A percentile compares a stretch with the other conserved stretches of the same genome.
phyloP scores from a whole-genome alignment of 75 land plant genomes.

The Selaginella tamariscina region DNA sequence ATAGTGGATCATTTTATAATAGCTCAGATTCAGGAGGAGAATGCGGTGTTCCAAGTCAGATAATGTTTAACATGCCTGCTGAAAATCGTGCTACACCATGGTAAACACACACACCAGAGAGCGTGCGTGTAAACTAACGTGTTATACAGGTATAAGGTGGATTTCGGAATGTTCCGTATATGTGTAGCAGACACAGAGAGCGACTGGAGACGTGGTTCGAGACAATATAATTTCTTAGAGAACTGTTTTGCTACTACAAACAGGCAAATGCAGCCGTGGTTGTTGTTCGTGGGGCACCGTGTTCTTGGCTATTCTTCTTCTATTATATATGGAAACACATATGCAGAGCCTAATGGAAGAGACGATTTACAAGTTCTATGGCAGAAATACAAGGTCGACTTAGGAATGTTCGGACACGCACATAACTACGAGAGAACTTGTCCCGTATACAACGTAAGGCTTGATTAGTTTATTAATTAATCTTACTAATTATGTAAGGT shows the following conservation, averaged over 20 bases:
- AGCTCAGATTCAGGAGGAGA: conserved; percentile 91
- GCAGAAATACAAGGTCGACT: conserved; percentile 92
- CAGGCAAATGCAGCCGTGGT: conserved; percentile 91
- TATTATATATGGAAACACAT: conserved; percentile 50
- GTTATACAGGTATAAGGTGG: conserved; percentile 52
- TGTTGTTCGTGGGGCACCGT: conserved; percentile 82
- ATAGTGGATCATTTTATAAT: conserved; percentile 65
- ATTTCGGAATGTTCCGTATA: conserved; percentile 87
- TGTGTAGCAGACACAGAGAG: conserved; percentile 86
- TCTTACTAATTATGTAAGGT: too few species aligned
- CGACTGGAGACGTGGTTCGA: conserved; percentile 86
- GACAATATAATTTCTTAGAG: conserved; percentile 79
- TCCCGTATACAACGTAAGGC: conserved; percentile 79
- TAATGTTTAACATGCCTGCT: conserved; percentile 65
- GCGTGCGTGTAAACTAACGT: background rate
- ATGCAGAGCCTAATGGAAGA: conserved; percentile 85
- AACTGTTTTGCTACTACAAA: conserved; percentile 69
- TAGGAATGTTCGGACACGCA: conserved; percentile 82
- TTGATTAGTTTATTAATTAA: too few species aligned
- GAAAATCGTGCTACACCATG: conserved; percentile 72
- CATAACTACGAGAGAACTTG: conserved; percentile 91
- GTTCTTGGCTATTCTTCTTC: conserved; percentile 83
- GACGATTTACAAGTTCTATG: conserved; percentile 74
- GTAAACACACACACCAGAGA: conserved; percentile 19
- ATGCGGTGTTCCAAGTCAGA: conserved; percentile 83